Conservation (phyloP, 169 alveolate species). For the Plasmodium gallinaceum region DNA sequence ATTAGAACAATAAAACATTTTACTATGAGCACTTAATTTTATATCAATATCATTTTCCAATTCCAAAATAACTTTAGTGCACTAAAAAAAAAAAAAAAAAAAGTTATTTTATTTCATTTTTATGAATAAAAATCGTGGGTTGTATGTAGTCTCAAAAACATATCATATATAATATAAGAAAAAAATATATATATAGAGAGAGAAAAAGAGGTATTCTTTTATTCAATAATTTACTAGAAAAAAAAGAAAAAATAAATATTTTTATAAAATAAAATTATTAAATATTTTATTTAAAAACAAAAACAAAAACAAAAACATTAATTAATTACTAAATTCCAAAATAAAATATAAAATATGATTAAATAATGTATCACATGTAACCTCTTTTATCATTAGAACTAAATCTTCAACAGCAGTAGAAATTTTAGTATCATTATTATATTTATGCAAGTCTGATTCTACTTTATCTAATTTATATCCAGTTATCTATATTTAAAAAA, state of each 20-base stretch:
- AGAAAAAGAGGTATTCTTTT: not conserved
- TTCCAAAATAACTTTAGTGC: conserved; percentile 63
- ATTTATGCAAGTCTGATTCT: conserved; percentile 45
- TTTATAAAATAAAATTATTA: no score
- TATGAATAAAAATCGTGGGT: not conserved
- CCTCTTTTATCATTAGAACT: conserved; percentile 75
- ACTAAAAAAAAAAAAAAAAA: conserved; percentile 24
- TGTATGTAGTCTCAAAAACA: not conserved
- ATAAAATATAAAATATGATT: not conserved
- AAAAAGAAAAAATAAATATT: no score
- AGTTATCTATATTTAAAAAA: conserved; percentile 25
- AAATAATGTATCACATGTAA: not conserved
- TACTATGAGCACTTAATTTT: conserved; percentile 67
- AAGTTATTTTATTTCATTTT: not conserved
- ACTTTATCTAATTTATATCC: conserved; percentile 56
- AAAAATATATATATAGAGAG: not conserved
- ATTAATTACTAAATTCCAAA: not conserved
- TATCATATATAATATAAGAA: not conserved
- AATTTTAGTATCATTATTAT: conserved; percentile 35
- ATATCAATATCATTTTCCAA: conserved; percentile 49
- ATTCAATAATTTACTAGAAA: not conserved
- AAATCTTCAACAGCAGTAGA: conserved; percentile 74
- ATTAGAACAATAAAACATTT: conserved; percentile 45
- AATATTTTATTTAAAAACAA: not conserved
- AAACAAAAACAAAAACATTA: not conserved